Conservation (phyloP, 1,284 basidiomycete genomes). For the Trichosporon sp. region DNA sequence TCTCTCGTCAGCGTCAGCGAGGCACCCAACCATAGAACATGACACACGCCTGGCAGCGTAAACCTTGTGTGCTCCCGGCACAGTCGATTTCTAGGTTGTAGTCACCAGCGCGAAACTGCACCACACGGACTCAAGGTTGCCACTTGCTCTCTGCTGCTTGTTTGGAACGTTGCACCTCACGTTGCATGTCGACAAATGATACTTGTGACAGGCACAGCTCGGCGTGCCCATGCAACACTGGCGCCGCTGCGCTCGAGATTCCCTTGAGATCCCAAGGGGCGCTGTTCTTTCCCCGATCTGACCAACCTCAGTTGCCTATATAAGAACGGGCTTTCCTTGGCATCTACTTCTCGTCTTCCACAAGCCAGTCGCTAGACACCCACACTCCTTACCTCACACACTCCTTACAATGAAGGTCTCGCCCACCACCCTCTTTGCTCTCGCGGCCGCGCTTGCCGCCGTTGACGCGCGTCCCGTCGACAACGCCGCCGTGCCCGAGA, state of each 20-base stretch:
- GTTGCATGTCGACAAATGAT: too few relatives aligned
- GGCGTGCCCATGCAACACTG: too few relatives aligned
- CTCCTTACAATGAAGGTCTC: slow-evolving; percentile 6
- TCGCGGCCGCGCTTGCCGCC: slow-evolving; percentile 4
- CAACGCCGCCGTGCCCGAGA: neutral
- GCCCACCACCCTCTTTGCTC: slow-evolving; percentile 4
- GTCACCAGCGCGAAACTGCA: slow-evolving; percentile 6
- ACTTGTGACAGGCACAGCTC: too few relatives aligned
- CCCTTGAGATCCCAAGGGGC: neutral
- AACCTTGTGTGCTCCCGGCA: slow-evolving; percentile 12
- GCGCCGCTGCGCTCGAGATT: too few relatives aligned
- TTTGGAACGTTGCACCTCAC: neutral
- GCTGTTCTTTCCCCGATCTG: neutral
- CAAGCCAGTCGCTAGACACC: neutral
- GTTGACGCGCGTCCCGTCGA: slow-evolving; percentile 13
- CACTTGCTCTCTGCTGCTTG: neutral
- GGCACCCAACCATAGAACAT: neutral
- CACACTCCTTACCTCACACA: slow-evolving; percentile 5
- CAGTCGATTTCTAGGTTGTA: slow-evolving; percentile 16
- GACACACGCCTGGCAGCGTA: neutral
- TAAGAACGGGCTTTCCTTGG: neutral
- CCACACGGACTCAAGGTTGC: neutral
- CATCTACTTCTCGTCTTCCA: neutral
- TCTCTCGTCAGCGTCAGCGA: neutral
- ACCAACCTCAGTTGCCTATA: neutral